Evolutionary conservation across 2,329 filamentous ascomycete species (phyloP).

Genomic region (Xylaria polymorpha): DNA sequence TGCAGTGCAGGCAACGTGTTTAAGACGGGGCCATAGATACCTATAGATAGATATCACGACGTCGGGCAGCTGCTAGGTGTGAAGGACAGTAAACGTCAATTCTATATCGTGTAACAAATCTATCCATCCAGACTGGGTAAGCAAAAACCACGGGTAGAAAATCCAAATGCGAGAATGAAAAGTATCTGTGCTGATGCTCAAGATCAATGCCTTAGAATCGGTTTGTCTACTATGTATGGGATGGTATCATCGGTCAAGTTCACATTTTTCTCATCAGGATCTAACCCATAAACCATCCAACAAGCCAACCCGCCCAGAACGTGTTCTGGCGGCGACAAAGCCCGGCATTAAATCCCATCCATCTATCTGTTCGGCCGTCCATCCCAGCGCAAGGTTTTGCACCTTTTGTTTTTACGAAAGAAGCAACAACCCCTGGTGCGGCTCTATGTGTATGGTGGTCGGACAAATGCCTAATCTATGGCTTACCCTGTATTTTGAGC

Average conservation of each 20-base stretch:
- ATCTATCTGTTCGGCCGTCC: conserved; percentile 8
- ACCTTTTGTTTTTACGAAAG: conserved; percentile 14
- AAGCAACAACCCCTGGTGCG: conserved; percentile 32
- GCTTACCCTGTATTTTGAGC: conserved; percentile 30
- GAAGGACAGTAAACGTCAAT: not conserved
- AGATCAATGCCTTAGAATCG: not conserved
- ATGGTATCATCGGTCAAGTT: not conserved
- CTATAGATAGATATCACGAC: too few relatives aligned
- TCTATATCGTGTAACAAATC: not conserved
- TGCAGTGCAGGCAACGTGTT: too few relatives aligned
- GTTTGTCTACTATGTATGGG: not conserved
- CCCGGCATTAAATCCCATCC: not conserved
- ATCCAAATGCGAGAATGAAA: not conserved
- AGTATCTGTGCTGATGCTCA: not conserved
- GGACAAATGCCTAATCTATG: conserved; percentile 38
- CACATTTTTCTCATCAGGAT: conserved; percentile 5
- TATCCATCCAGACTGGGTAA: not conserved
- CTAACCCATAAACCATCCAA: conserved; percentile 6
- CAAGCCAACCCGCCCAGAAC: not conserved
- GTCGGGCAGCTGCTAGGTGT: too few relatives aligned
- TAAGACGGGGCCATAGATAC: too few relatives aligned
- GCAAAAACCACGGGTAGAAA: not conserved
- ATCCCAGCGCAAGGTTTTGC: not conserved
- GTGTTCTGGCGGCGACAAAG: conserved; percentile 1
- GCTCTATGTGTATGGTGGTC: conserved; percentile 38